A percentile compares a stretch with the other conserved stretches of the same genome.
Conservation (phyloP, 2,329 filamentous ascomycete genomes). For the Epichloe sylvatica region DNA sequence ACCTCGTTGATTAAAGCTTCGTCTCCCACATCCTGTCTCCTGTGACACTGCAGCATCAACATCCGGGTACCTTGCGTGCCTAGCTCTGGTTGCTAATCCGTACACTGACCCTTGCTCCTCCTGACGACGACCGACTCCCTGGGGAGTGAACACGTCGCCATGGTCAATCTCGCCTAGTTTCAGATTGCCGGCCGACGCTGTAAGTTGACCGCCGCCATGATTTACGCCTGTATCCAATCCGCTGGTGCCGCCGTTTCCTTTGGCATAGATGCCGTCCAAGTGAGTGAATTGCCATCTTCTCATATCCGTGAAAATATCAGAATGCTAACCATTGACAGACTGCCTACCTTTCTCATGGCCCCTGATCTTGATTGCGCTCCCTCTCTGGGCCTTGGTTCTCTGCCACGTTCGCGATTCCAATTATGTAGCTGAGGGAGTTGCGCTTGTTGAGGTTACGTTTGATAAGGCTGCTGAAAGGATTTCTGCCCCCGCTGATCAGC, state of each 20-base stretch:
- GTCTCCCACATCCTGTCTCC: background rate
- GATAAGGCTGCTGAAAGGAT: background rate
- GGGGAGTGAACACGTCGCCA: background rate
- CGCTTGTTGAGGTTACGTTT: background rate
- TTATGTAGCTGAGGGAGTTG: background rate
- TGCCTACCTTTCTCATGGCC: constrained; percentile 3
- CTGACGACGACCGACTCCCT: background rate
- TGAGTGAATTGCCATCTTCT: constrained; percentile 2
- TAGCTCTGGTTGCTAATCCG: background rate
- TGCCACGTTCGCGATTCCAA: constrained; percentile 3
- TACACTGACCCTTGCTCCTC: background rate
- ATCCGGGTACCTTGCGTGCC: background rate
- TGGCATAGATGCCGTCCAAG: constrained; percentile 20
- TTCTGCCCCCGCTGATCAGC: background rate
- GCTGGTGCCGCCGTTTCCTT: constrained; percentile 47
- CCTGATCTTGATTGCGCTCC: constrained; percentile 1
- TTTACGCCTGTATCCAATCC: constrained; percentile 44
- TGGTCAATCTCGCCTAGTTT: constrained; percentile 1
- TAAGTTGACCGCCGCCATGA: background rate
- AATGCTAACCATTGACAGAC: constrained; percentile 1
- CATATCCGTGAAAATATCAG: background rate
- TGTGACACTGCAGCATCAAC: background rate
- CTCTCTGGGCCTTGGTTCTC: constrained; percentile 3
- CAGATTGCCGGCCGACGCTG: constrained; percentile 1
- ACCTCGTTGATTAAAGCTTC: background rate